Conservation (phyloP, 2,329 filamentous ascomycete genomes). For the Aspergillus piperis region DNA sequence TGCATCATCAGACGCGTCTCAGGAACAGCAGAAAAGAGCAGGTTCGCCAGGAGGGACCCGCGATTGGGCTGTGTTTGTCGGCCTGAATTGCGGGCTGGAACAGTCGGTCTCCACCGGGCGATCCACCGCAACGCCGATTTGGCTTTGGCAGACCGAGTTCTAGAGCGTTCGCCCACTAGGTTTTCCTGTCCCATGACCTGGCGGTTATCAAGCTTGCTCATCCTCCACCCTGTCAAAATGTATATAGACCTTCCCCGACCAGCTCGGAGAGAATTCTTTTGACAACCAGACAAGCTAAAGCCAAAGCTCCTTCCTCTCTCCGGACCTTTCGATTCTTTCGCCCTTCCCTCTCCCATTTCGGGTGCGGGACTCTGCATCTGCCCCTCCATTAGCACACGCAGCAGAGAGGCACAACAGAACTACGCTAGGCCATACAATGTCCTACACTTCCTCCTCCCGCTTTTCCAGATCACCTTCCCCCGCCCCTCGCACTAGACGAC, state of each 20-base stretch:
- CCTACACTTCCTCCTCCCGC: constrained; percentile 3
- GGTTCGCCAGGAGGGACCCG: background rate
- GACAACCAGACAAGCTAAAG: background rate
- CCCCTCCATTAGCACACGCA: background rate
- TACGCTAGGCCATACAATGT: constrained; percentile 2
- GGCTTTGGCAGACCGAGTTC: constrained; percentile 3
- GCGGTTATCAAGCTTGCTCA: background rate
- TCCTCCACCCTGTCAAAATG: background rate
- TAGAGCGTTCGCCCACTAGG: constrained; percentile 3
- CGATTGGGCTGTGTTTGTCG: constrained; percentile 8
- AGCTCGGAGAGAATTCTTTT: background rate
- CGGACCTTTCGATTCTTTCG: background rate
- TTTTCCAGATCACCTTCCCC: constrained; percentile 5
- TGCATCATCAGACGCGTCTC: background rate
- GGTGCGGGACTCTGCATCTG: constrained; percentile 2
- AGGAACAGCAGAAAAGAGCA: background rate
- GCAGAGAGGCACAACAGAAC: background rate
- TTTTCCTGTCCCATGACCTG: constrained; percentile 8
- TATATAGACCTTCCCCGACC: constrained; percentile 3
- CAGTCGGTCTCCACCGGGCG: constrained; percentile 1
- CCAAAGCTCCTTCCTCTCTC: background rate
- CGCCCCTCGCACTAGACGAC: background rate
- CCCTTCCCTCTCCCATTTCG: constrained; percentile 1
- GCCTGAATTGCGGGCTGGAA: constrained; percentile 9
- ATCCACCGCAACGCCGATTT: constrained; percentile 1